Base-by-base conservation (phyloP, 177 flowering plant genomes). In the Telopea speciosissima region DNA sequence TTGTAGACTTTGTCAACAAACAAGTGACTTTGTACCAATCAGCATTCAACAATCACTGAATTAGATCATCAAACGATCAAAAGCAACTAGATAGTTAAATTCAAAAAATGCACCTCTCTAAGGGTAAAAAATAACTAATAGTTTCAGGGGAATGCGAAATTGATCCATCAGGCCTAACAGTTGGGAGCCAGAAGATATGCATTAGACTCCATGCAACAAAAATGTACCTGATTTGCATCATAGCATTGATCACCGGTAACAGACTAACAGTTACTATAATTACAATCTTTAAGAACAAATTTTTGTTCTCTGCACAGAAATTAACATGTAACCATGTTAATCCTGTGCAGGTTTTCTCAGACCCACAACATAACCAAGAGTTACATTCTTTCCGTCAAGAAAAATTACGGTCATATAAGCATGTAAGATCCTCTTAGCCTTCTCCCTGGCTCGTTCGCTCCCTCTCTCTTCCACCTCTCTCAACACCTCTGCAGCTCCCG, bases 401-500 rank as follows among this genome's bases (percentile, higher is more conserved):
- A 28, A 28, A 4, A 28, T 0, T 2, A 28, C 31, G 3, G 31
- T 28, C 3, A 28, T 28, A 28, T 28, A 28, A 28, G 31, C 2
- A 2, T 76, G 74, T 79, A 96, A 70, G 67, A 91, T 81, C 85
- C 85, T 81, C 84, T 71, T 83, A n/a, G 92, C 95, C 79, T 91
- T 90, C 79, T 86, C 97, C 63, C 85, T 76, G 5, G 89, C 90
- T 67, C 95, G 73, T 60, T 88, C 90, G 70, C 89, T 87, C 62
- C 92, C 97, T 42, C 68, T 78, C 83, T 89, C 93, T 78, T 78
- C 90, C 74, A 91, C 87, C 75, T 74, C 86, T 74, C 78, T 73
- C 80, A 96, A 66, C 68, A 86, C 93, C 85, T 96, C 98, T 79
- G 49, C 84, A 36, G 87, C 92, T 40, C 88, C 81, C 0, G 92